A percentile compares a stretch with the other conserved stretches of the same genome.
Conservation (phyloP, 2,329 filamentous ascomycete genomes). For the Colletotrichum nymphaeae region DNA sequence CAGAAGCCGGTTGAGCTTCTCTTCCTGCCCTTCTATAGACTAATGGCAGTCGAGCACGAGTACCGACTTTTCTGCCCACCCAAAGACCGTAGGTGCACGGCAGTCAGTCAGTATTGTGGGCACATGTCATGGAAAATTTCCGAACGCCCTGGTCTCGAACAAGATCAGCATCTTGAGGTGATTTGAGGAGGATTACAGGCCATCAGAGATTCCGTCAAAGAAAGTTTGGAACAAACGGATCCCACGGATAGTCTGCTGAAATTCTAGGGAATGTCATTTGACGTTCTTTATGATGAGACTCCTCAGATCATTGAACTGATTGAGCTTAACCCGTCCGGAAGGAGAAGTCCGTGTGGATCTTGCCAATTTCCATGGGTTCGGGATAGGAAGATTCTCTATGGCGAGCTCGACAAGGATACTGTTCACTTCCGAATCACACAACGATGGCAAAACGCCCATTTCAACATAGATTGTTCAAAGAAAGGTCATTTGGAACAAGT, state of each 20-base stretch:
- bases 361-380: constrained; percentile 59
- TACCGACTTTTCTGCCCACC: constrained; percentile 58
- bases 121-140: constrained; percentile 47
- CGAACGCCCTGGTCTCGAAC: constrained; percentile 13
- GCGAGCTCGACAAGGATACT: constrained; percentile 38
- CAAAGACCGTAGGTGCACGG: constrained; percentile 44
- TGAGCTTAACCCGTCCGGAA: constrained; percentile 58
- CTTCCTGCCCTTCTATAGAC: constrained; percentile 53
- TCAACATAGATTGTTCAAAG: too few relatives aligned
- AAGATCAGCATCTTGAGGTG: constrained; percentile 31
- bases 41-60: constrained; percentile 51
- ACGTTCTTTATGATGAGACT: constrained; percentile 51
- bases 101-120: constrained; percentile 55
- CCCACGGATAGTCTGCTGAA: constrained; percentile 44
- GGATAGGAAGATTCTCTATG: constrained; percentile 51
- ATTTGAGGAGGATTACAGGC: constrained; percentile 38
- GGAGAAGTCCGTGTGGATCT: constrained; percentile 54
- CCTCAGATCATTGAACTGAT: constrained; percentile 46
- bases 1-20: constrained; percentile 45
- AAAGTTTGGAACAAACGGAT: constrained; percentile 38
- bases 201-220: constrained; percentile 43
- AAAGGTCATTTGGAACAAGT: too few relatives aligned
- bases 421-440: constrained; percentile 45
- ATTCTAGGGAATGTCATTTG: constrained; percentile 55
- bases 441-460: too few relatives aligned